A percentile compares a stretch with the other conserved stretches of the same genome.
These are phyloP conservation scores for Camellia lanceoleosa DNA, from an alignment of 148 eudicot genomes.

Conservation along the genomic window DNA sequence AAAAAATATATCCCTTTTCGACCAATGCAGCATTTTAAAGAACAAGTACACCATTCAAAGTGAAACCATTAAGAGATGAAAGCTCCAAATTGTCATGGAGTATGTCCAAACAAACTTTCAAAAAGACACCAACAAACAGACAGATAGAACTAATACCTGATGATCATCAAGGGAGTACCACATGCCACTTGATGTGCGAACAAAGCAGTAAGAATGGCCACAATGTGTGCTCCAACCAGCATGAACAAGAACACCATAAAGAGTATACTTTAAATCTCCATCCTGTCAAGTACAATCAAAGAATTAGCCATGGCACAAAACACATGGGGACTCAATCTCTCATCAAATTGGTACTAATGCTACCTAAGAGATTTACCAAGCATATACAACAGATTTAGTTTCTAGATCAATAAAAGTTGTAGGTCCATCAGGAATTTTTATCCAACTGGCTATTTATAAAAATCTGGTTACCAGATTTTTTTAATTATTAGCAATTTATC, in stretches of 20 bases:
- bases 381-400: background rate
- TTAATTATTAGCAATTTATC: background rate
- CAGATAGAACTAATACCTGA: slow-evolving; percentile 46
- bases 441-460: background rate
- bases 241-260: slow-evolving; percentile 96
- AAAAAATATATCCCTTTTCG: too few species aligned
- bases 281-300: slow-evolving; percentile 40
- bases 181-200: slow-evolving; percentile 85
- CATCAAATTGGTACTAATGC: background rate
- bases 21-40: too few species aligned
- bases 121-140: background rate
- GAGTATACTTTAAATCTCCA: slow-evolving; percentile 82
- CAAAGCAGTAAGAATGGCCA: slow-evolving; percentile 91
- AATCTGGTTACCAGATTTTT: background rate
- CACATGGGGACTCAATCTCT: too few species aligned
- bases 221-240: slow-evolving; percentile 93
- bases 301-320: background rate
- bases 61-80: too few species aligned
- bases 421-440: background rate
- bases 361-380: background rate
- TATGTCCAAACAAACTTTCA: background rate
- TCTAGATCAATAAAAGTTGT: background rate
- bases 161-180: slow-evolving; percentile 94
- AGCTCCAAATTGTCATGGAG: background rate
- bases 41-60: too few species aligned